Percentiles rank a stretch among this genome's conserved stretches.
phyloP scores from a whole-genome alignment of 2,329 filamentous ascomycete genomes.

The Scytalidium lignicola region DNA sequence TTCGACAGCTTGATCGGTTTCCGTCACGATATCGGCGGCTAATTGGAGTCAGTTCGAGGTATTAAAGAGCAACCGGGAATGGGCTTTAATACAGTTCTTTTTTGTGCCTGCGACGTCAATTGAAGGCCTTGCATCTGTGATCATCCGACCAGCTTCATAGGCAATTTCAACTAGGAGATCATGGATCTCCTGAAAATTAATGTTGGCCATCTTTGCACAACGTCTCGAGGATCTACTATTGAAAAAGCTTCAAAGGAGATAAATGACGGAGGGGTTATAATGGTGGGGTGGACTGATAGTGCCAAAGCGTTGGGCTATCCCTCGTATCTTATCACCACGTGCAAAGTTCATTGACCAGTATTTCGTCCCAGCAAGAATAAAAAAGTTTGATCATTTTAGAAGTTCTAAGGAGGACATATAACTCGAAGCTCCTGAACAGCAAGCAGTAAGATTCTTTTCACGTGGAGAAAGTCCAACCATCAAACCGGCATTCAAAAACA shows the following conservation, averaged over 20 bases:
- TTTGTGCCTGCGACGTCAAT: slow-evolving; percentile 55
- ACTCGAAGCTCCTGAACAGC: not conserved
- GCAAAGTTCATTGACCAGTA: not conserved
- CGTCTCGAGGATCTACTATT: too few species aligned
- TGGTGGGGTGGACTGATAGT: not conserved
- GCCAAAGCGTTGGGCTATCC: not conserved
- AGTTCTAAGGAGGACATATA: not conserved
- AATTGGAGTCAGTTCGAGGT: slow-evolving; percentile 8
- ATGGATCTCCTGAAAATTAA: slow-evolving; percentile 57
- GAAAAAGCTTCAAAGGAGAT: not conserved
- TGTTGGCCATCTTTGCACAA: slow-evolving; percentile 40
- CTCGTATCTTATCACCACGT: not conserved
- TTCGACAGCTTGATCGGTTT: slow-evolving; percentile 62
- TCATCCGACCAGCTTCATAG: slow-evolving; percentile 60
- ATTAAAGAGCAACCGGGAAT: too few species aligned
- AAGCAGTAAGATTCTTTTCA: not conserved
- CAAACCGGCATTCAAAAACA: not conserved
- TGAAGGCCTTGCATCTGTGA: slow-evolving; percentile 54
- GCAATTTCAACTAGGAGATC: slow-evolving; percentile 56
- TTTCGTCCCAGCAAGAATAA: not conserved
- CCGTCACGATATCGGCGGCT: slow-evolving; percentile 66
- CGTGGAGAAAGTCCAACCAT: not conserved
- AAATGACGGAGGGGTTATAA: not conserved
- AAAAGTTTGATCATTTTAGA: too few species aligned
- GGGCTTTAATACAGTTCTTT: slow-evolving; percentile 58